phyloP scores from a whole-genome alignment of 202 grass and related monocot genomes.

The Alloteropsis angusta region DNA sequence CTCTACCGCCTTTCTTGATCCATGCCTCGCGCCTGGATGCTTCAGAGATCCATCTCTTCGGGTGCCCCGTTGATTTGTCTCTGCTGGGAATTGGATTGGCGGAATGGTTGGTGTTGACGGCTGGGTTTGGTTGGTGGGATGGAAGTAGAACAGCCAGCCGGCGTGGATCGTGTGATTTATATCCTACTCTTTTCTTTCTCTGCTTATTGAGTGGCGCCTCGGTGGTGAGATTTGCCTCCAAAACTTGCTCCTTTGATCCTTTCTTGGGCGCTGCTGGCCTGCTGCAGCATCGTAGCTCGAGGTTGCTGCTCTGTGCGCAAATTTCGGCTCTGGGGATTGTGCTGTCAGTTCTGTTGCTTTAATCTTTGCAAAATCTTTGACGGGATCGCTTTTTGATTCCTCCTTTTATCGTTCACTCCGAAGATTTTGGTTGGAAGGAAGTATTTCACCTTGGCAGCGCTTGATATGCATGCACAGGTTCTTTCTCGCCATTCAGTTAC shows the following conservation, averaged over 20 bases:
- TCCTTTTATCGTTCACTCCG: background rate
- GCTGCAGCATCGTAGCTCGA: background rate
- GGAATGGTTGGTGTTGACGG: conserved; percentile 30
- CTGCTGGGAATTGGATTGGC: conserved; percentile 9
- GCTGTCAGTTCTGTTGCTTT: conserved; percentile 2
- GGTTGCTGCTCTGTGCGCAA: background rate
- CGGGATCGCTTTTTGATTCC: background rate
- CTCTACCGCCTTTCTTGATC: conserved; percentile 15
- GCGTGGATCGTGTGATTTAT: conserved; percentile 24
- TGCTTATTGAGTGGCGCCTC: background rate
- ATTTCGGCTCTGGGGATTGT: background rate
- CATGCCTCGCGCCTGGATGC: background rate
- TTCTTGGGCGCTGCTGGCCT: background rate
- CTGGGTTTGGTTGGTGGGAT: conserved; percentile 21
- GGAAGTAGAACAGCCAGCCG: background rate
- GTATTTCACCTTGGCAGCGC: background rate
- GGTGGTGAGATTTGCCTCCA: background rate
- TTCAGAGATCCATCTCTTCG: conserved; percentile 21
- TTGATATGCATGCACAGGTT: conserved; percentile 4
- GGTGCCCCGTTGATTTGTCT: background rate
- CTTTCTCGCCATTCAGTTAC: background rate
- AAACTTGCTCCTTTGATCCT: background rate
- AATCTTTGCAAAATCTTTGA: background rate
- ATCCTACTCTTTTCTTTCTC: background rate
- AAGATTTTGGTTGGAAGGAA: background rate